phyloP scores from a whole-genome alignment of 257 asterid species.

The Leptodermis oblonga region DNA sequence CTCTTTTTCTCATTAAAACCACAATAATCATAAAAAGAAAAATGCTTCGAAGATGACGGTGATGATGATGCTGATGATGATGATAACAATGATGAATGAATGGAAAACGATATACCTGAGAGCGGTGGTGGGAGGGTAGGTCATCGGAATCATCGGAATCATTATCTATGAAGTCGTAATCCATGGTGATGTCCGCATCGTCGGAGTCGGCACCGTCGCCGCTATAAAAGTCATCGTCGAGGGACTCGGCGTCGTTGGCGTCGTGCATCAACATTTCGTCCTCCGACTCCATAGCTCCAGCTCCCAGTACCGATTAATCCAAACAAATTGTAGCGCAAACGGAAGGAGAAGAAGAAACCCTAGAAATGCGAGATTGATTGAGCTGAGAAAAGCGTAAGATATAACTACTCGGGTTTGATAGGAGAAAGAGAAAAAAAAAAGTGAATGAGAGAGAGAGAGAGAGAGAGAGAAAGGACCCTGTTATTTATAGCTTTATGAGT shows the following conservation, averaged over 20 bases:
- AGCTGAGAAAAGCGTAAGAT: neutral
- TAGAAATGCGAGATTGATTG: conserved; percentile 11
- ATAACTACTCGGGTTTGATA: neutral
- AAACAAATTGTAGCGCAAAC: neutral
- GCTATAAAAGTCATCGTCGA: conserved; percentile 51
- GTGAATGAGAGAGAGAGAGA: neutral
- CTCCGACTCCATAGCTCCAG: conserved; percentile 51
- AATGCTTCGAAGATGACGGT: neutral
- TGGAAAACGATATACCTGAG: conserved; percentile 49
- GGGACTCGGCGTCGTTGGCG: conserved; percentile 43
- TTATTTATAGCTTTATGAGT: conserved; percentile 11
- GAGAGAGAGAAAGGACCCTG: neutral
- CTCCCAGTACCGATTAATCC: neutral
- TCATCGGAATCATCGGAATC: conserved; percentile 81
- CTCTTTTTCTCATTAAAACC: neutral
- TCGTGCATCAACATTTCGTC: conserved; percentile 62
- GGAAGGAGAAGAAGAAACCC: conserved; percentile 1
- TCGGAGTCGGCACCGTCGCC: conserved; percentile 60
- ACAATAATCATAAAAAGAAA: neutral
- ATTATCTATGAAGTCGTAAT: conserved; percentile 66
- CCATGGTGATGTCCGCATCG: conserved; percentile 52
- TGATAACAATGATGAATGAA: conserved; percentile 1
- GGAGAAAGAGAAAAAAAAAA: neutral
- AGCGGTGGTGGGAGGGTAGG: conserved; percentile 46
- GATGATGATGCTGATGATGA: neutral